These are phyloP conservation scores for Combretum micranthum DNA, from an alignment of 345 rosid species.

Conservation along the genomic window DNA sequence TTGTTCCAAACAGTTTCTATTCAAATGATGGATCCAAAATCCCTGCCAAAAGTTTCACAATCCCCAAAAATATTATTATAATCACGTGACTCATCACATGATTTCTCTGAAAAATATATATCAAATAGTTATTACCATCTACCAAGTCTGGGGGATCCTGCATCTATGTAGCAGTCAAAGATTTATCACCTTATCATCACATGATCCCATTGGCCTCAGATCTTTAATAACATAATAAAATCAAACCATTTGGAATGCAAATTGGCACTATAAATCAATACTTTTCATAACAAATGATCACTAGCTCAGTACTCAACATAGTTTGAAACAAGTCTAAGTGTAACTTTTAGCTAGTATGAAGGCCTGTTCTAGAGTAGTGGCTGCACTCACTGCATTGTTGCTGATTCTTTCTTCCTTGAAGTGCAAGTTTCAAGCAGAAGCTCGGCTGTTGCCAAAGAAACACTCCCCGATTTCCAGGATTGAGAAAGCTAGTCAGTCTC, in stretches of 20 bases:
- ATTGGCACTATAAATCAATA: background rate
- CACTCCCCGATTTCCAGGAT: slow-evolving; percentile 10
- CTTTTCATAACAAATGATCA: background rate
- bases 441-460: slow-evolving; percentile 15
- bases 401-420: slow-evolving; percentile 33
- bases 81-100: slow-evolving; percentile 51
- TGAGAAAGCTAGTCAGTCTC: slow-evolving; percentile 27
- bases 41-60: background rate
- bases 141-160: background rate
- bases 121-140: background rate
- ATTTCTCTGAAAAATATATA: slow-evolving; percentile 2
- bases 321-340: background rate
- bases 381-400: slow-evolving; percentile 33
- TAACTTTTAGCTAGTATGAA: slow-evolving; percentile 28
- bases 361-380: slow-evolving; percentile 19
- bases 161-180: slow-evolving; percentile 29
- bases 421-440: slow-evolving; percentile 26
- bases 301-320: background rate
- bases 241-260: too few species aligned
- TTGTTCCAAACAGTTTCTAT: too few species aligned
- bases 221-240: slow-evolving; percentile 18
- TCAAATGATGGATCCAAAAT: too few species aligned
- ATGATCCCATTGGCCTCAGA: slow-evolving; percentile 42
- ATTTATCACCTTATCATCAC: slow-evolving; percentile 17
- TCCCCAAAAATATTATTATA: slow-evolving; percentile 11